Base-by-base conservation (phyloP, 2,329 filamentous ascomycete species). In the Scytalidium sp. region DNA sequence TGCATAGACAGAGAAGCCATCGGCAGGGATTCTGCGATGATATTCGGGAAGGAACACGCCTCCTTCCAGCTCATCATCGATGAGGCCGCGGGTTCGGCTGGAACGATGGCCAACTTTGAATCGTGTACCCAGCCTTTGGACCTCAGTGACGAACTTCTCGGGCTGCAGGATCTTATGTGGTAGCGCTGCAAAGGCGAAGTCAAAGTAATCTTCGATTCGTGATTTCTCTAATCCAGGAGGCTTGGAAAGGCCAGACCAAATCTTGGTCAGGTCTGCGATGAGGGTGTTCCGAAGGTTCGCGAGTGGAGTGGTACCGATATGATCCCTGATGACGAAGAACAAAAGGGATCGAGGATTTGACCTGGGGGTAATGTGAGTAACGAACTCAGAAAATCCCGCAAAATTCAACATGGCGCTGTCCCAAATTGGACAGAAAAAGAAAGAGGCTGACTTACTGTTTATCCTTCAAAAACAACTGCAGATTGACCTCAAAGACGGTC, bases 311-410 rank as follows among this genome's bases (percentile, higher is more conserved):
- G 84, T 90, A 57, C 94, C 94, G 56, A 97, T 82, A 69, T 97
- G 93, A 68, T 99, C 94, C 69, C 94, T 91, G 63, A 99, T 97
- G 59, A 99, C 94, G 74, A 99, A 99, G 76, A 99, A 97, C 29
- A 99, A 80, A 45, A 99, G 83, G 11, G 93, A 97, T 56, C 92
- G 83, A 23, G 93, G 90, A 23, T 86, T 91, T 17, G 89, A 91
- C 60, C 88, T 94, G 59, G 40, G 41, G 52, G 43, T 32, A 52
- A 61, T 67, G 51, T 59, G 49, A 59, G 54, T 27, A 22, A 65
- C 3, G 2, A 47, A 29, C 21, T 15, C 56, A n/a, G n/a, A n/a
- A n/a, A n/a, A n/a, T n/a, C n/a, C n/a, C n/a, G n/a, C n/a, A n/a
- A n/a, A n/a, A n/a, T n/a, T n/a, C n/a, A n/a, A n/a, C n/a, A n/a